Percentiles rank a stretch among this genome's conserved stretches.
Evolutionary conservation across 129 eudicot species (phyloP).

Genomic region (Dittrichia graveolens): DNA sequence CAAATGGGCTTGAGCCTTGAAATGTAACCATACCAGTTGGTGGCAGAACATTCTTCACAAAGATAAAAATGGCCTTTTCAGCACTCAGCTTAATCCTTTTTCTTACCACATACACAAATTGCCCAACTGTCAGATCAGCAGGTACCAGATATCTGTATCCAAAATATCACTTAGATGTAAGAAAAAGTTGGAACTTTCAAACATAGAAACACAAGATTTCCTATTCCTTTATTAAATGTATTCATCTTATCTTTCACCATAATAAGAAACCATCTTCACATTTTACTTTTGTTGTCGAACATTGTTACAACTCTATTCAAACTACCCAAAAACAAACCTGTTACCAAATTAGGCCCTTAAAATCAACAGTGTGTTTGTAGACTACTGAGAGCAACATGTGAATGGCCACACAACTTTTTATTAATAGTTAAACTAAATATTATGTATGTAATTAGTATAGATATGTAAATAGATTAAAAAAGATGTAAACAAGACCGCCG

Average conservation of each 20-base stretch:
- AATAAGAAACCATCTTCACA: too few species aligned
- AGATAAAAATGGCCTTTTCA: slow-evolving; percentile 93
- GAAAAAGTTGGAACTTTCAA: not conserved
- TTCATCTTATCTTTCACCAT: too few species aligned
- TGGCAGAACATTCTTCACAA: slow-evolving; percentile 87
- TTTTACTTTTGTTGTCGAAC: too few species aligned
- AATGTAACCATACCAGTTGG: slow-evolving; percentile 68
- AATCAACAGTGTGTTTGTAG: not conserved
- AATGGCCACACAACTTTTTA: not conserved
- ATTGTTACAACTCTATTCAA: too few species aligned
- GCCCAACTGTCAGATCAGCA: slow-evolving; percentile 94
- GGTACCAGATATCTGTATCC: slow-evolving; percentile 88
- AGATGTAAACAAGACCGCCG: too few species aligned
- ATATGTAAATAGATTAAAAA: too few species aligned
- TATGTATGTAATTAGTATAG: too few species aligned
- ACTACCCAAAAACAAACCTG: too few species aligned
- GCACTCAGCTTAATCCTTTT: slow-evolving; percentile 97
- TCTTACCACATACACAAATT: slow-evolving; percentile 93
- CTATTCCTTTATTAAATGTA: too few species aligned
- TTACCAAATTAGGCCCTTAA: not conserved
- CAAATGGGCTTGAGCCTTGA: not conserved
- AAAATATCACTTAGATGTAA: not conserved
- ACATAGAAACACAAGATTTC: too few species aligned
- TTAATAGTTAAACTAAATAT: too few species aligned
- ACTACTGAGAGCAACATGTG: too few species aligned